phyloP scores from a whole-genome alignment of 805 yeast genomes.

The Vanderwaltozyma verrucispora region DNA sequence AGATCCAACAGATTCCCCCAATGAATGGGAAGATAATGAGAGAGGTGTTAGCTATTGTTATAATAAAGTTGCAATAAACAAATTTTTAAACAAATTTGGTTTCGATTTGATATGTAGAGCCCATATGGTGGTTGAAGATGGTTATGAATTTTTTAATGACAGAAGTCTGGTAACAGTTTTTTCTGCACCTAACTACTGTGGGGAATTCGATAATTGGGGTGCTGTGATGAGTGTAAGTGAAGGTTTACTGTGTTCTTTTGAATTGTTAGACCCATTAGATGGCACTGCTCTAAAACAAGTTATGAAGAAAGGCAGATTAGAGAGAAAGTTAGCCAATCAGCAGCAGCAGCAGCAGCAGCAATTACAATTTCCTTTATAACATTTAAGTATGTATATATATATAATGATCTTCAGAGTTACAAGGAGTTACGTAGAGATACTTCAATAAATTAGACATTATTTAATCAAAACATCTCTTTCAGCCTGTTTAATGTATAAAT shows the following conservation, averaged over 20 bases:
- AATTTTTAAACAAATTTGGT: constrained; percentile 51
- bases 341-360: constrained; percentile 14
- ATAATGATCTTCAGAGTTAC: too few species aligned
- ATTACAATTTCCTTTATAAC: too few species aligned
- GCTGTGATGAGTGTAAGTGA: constrained; percentile 96
- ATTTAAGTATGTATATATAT: too few species aligned
- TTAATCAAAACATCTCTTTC: too few species aligned
- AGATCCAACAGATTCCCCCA: constrained; percentile 51
- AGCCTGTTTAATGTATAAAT: too few species aligned
- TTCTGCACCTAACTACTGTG: constrained; percentile 61
- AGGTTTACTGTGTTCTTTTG: constrained; percentile 85
- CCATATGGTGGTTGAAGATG: constrained; percentile 85
- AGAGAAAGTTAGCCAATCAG: constrained; percentile 54
- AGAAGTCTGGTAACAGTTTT: constrained; percentile 66
- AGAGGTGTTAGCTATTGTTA: constrained; percentile 74
- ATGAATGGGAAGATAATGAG: constrained; percentile 69
- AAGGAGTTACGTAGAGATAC: too few species aligned
- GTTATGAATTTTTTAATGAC: constrained; percentile 69
- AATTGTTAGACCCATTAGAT: constrained; percentile 85
- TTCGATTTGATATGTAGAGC: constrained; percentile 73
- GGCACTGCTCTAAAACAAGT: constrained; percentile 85
- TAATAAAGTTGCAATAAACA: constrained; percentile 56
- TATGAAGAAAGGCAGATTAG: constrained; percentile 84
- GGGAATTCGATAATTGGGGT: constrained; percentile 71
- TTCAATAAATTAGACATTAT: too few species aligned